Percentiles rank a stretch among this genome's conserved stretches.
Conservation (phyloP, 495 filamentous ascomycete genomes). For the Penicillium ochrochloron region DNA sequence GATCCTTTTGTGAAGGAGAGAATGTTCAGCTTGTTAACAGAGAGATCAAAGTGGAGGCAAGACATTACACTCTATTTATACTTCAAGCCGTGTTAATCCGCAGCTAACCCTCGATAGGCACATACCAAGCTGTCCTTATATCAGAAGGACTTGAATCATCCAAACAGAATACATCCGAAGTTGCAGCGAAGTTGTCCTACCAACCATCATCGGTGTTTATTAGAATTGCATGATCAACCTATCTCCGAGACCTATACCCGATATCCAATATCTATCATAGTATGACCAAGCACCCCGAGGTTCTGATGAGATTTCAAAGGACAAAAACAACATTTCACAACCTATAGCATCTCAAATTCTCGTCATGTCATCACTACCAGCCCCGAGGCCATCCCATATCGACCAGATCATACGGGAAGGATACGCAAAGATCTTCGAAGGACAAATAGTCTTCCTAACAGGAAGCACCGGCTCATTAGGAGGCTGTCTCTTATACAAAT, state of each 20-base stretch:
- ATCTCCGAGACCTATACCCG: background rate
- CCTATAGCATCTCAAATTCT: background rate
- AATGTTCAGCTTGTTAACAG: background rate
- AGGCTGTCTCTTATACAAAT: slow-evolving; percentile 44
- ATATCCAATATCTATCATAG: background rate
- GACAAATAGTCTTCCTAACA: slow-evolving; percentile 42
- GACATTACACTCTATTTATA: background rate
- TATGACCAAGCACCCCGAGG: background rate
- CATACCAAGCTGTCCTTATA: background rate
- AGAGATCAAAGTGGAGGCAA: background rate
- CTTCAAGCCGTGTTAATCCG: background rate
- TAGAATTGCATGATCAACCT: background rate
- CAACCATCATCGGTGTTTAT: background rate
- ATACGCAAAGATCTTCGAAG: slow-evolving; percentile 36
- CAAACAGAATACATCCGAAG: background rate
- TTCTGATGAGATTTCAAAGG: background rate
- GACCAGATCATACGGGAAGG: slow-evolving; percentile 33
- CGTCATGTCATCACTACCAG: slow-evolving; percentile 22
- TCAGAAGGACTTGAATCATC: background rate
- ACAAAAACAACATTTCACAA: too few relatives aligned
- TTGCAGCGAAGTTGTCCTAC: background rate
- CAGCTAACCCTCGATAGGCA: background rate
- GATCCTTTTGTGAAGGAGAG: background rate
- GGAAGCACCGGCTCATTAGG: slow-evolving; percentile 46
- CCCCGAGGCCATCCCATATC: slow-evolving; percentile 19